Percentiles rank a stretch among this genome's conserved stretches.
phyloP scores from a whole-genome alignment of 1,284 basidiomycete genomes.

The Pterulicium gracile region DNA sequence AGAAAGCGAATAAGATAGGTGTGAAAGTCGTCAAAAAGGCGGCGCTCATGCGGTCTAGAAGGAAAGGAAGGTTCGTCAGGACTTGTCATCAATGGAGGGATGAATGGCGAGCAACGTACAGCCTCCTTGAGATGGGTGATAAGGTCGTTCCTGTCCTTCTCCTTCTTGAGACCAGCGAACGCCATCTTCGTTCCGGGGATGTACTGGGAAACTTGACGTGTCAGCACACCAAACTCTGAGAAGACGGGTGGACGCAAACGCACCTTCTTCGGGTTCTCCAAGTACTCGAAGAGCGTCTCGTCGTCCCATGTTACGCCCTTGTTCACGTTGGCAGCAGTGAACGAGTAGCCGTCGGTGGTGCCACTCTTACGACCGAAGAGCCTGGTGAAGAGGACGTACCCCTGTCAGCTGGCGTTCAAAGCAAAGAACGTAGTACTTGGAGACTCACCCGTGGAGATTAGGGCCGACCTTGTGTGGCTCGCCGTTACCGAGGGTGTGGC shows the following conservation, averaged over 20 bases:
- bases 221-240: neutral
- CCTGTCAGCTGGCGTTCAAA: constrained; percentile 3
- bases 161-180: constrained; percentile 95
- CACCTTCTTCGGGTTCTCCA: constrained; percentile 95
- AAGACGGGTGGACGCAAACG: constrained; percentile 10
- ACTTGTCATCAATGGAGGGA: neutral
- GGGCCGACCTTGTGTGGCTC: constrained; percentile 89
- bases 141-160: constrained; percentile 90
- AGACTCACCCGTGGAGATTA: constrained; percentile 82
- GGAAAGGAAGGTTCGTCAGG: neutral
- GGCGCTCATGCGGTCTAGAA: neutral
- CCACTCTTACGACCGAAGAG: constrained; percentile 87
- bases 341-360: constrained; percentile 79
- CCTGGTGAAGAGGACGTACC: constrained; percentile 20
- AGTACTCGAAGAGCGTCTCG: constrained; percentile 87
- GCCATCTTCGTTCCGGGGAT: constrained; percentile 98
- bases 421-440: constrained; percentile 3
- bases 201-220: constrained; percentile 40
- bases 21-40: neutral
- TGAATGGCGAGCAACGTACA: constrained; percentile 29
- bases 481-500: constrained; percentile 84
- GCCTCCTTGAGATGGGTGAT: constrained; percentile 68
- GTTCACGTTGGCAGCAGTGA: constrained; percentile 95
- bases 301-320: constrained; percentile 86
- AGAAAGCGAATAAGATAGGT: neutral